Conservation (phyloP, 2,329 filamentous ascomycete genomes). For the Trichoderma atroviride region DNA sequence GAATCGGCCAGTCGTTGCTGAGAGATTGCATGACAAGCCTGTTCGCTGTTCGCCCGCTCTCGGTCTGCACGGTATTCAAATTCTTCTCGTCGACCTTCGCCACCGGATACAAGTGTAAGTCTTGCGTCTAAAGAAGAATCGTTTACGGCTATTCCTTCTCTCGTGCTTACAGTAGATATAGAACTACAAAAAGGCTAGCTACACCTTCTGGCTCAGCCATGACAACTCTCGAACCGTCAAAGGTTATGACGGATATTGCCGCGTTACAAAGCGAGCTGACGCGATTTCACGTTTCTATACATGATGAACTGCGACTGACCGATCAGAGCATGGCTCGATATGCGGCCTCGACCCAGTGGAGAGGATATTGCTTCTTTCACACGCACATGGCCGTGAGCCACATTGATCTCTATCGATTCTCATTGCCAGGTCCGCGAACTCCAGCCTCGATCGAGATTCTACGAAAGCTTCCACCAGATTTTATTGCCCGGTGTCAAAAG, state of each 20-base stretch:
- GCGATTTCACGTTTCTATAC: conserved; percentile 42
- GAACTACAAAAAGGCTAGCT: conserved; percentile 36
- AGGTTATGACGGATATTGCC: conserved; percentile 43
- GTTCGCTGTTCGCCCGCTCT: conserved; percentile 32
- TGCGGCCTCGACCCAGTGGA: conserved; percentile 37
- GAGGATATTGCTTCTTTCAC: conserved; percentile 44
- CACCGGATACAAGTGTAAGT: conserved; percentile 44
- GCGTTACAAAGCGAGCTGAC: conserved; percentile 43
- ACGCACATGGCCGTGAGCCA: conserved; percentile 42
- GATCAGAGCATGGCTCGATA: conserved; percentile 41
- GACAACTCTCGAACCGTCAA: conserved; percentile 40
- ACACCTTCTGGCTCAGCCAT: conserved; percentile 28
- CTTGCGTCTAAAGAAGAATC: neutral
- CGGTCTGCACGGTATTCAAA: conserved; percentile 41
- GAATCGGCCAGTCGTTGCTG: conserved; percentile 37
- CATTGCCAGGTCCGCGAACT: conserved; percentile 42
- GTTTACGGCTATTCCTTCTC: no score
- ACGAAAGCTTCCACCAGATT: conserved; percentile 41
- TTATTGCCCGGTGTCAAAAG: conserved; percentile 42
- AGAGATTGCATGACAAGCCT: conserved; percentile 39
- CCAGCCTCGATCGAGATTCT: conserved; percentile 39
- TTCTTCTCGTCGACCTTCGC: conserved; percentile 42
- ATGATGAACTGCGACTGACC: conserved; percentile 39
- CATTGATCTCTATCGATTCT: conserved; percentile 46
- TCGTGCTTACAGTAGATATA: conserved; percentile 20